Evolutionary conservation across 345 rosid species (phyloP).

Genomic region (Nasturtium officinale): DNA sequence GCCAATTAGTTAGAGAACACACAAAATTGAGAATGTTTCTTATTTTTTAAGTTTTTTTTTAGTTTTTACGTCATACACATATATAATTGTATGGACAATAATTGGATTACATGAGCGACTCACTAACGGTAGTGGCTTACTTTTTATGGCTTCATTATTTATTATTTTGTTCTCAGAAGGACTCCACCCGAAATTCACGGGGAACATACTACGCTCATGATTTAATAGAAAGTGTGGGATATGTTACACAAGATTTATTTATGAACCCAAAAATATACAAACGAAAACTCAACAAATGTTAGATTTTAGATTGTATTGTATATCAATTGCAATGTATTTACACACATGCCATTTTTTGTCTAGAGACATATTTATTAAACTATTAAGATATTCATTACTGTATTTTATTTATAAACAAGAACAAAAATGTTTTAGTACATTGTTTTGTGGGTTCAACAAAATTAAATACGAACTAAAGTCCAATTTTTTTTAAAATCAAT

Average conservation of each 20-base stretch:
- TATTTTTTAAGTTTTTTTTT: background rate
- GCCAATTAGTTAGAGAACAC: slow-evolving; percentile 10
- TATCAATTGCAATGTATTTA: too few relatives aligned
- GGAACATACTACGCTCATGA: background rate
- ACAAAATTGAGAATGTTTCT: slow-evolving; percentile 1
- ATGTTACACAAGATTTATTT: background rate
- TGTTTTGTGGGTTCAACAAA: background rate
- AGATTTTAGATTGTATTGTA: too few relatives aligned
- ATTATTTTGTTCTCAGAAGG: background rate
- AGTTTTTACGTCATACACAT: background rate
- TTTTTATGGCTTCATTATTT: too few relatives aligned
- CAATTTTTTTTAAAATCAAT: background rate
- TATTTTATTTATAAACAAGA: background rate
- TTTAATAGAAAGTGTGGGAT: background rate
- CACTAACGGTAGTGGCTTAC: slow-evolving; percentile 1
- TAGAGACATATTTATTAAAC: too few relatives aligned
- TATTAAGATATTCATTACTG: background rate
- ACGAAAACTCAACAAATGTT: background rate
- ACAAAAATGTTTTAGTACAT: background rate
- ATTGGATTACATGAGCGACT: background rate
- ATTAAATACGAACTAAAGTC: background rate
- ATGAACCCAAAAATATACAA: background rate
- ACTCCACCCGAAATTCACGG: background rate
- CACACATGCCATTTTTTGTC: too few relatives aligned
- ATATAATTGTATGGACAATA: slow-evolving; percentile 6